phyloP scores from a whole-genome alignment of 2,329 filamentous ascomycete species.

The Fusarium stilboides region DNA sequence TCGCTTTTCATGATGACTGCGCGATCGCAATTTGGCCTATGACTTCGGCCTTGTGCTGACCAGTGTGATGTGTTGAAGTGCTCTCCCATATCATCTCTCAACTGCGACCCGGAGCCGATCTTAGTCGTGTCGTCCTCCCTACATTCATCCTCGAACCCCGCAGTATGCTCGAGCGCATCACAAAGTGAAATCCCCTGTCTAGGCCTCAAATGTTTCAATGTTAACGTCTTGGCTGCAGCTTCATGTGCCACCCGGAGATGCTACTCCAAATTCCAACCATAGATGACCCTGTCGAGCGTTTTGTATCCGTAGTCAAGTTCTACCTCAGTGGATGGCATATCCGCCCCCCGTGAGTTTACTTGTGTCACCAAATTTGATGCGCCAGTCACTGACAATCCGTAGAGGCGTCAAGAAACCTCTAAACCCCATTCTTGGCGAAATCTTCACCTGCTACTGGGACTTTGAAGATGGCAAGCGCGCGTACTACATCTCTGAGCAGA shows the following conservation, averaged over 20 bases:
- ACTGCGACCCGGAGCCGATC: constrained; percentile 92
- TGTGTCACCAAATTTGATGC: constrained; percentile 7
- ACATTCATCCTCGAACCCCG: constrained; percentile 98
- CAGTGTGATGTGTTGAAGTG: constrained; percentile 68
- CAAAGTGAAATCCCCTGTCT: constrained; percentile 75
- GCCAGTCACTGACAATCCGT: constrained; percentile 41
- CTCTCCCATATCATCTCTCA: constrained; percentile 98
- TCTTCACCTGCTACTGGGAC: constrained; percentile 96
- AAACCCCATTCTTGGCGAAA: constrained; percentile 96
- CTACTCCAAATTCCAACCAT: constrained; percentile 89
- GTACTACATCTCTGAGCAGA: constrained; percentile 98
- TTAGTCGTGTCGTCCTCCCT: constrained; percentile 93
- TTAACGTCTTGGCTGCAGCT: constrained; percentile 68
- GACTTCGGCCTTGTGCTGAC: constrained; percentile 31
- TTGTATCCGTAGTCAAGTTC: constrained; percentile 96
- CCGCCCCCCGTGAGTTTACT: constrained; percentile 84
- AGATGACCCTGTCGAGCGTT: constrained; percentile 90
- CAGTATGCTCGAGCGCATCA: constrained; percentile 98
- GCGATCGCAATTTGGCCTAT: constrained; percentile 16
- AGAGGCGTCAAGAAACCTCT: constrained; percentile 98
- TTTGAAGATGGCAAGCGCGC: constrained; percentile 86
- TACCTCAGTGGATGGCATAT: constrained; percentile 99
- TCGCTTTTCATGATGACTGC: constrained; percentile 21
- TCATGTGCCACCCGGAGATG: constrained; percentile 99
- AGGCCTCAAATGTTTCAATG: constrained; percentile 13